A percentile compares a stretch with the other conserved stretches of the same genome.
phyloP scores from a whole-genome alignment of 331 rosid species.

The Spiraea crenata region DNA sequence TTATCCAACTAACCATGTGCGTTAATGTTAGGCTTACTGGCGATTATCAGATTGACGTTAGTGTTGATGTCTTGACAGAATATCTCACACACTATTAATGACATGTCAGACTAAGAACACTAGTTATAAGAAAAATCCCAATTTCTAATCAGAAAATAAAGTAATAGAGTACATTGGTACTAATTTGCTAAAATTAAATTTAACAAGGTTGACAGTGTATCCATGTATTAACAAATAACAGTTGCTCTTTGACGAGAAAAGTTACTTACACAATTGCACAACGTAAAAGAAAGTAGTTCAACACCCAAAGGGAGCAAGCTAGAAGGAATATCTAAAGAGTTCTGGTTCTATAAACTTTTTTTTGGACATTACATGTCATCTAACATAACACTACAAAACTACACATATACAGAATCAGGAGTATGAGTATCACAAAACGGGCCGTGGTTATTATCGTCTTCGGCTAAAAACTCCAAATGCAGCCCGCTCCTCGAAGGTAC shows the following conservation, averaged over 20 bases:
- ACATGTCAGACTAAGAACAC: too few relatives aligned
- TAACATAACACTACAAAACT: not conserved
- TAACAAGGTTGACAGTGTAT: not conserved
- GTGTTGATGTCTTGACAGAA: too few relatives aligned
- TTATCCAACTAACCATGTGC: too few relatives aligned
- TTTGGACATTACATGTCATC: not conserved
- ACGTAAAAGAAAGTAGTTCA: not conserved
- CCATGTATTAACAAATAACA: not conserved
- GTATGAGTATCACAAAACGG: constrained; percentile 5
- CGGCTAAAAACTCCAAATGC: constrained; percentile 9
- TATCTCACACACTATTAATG: too few relatives aligned
- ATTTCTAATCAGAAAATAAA: not conserved
- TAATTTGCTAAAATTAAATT: not conserved
- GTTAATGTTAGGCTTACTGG: too few relatives aligned
- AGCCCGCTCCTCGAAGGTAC: constrained; percentile 27
- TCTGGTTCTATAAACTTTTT: not conserved
- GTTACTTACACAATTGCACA: too few relatives aligned
- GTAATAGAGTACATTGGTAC: not conserved
- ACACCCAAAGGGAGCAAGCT: not conserved
- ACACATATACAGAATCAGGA: constrained; percentile 3
- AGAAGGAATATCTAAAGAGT: not conserved
- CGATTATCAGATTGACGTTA: too few relatives aligned
- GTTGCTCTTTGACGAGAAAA: not conserved
- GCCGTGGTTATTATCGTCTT: not conserved
- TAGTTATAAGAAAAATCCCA: not conserved